Conservation (phyloP, 2,329 filamentous ascomycete genomes). For the Zymoseptoria crescenta region DNA sequence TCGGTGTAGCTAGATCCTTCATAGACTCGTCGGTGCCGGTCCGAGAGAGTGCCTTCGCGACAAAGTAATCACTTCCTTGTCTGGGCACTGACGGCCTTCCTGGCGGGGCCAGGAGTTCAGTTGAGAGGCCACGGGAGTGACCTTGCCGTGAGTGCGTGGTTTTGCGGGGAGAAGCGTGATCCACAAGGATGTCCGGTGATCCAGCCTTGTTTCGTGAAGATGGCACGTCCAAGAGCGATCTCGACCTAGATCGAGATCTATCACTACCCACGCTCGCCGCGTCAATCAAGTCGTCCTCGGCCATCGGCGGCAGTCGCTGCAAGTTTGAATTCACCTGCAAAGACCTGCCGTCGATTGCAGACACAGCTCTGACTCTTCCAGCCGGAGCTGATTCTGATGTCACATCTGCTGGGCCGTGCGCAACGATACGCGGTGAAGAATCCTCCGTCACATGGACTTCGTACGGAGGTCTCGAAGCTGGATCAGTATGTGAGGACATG, state of each 20-base stretch:
- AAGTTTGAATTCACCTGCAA: constrained; percentile 37
- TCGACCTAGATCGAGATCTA: neutral
- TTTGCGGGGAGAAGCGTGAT: constrained; percentile 14
- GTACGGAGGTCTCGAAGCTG: constrained; percentile 19
- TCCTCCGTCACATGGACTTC: constrained; percentile 14
- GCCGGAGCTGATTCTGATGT: constrained; percentile 18
- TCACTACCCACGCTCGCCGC: constrained; percentile 4
- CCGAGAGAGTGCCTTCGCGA: constrained; percentile 7
- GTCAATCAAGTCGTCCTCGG: constrained; percentile 10
- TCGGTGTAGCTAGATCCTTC: constrained; percentile 16
- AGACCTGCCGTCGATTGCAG: constrained; percentile 49
- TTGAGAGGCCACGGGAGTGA: constrained; percentile 1
- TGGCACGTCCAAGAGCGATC: constrained; percentile 4
- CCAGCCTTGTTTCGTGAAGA: neutral
- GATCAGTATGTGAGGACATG: constrained; percentile 43
- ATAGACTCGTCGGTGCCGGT: constrained; percentile 7
- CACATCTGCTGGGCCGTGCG: constrained; percentile 1
- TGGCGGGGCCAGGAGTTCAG: neutral
- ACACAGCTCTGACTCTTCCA: constrained; percentile 45
- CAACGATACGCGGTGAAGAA: constrained; percentile 5
- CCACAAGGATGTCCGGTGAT: constrained; percentile 10
- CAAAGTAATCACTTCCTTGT: constrained; percentile 9
- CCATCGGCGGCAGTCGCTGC: constrained; percentile 9
- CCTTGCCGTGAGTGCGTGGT: neutral
- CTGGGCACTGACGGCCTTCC: neutral